phyloP scores from a whole-genome alignment of 768 basidiomycete species.

The Chalciporus piperatus region DNA sequence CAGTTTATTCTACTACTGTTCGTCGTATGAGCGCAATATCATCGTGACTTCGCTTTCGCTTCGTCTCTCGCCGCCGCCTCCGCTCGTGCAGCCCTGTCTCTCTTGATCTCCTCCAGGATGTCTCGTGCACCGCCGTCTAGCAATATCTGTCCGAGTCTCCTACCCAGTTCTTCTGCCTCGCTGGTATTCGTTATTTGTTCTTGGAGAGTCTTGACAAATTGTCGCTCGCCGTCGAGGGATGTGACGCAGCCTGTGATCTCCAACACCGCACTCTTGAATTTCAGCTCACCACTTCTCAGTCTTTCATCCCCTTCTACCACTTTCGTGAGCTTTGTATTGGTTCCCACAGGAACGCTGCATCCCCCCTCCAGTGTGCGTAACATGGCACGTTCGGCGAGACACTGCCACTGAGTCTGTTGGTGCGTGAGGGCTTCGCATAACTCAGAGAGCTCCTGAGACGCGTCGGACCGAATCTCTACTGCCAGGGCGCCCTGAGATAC shows the following conservation, averaged over 20 bases:
- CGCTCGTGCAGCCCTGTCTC: conserved; percentile 53
- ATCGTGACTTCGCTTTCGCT: conserved; percentile 12
- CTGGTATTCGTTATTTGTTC: conserved; percentile 47
- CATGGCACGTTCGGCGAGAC: conserved; percentile 83
- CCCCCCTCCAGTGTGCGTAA: conserved; percentile 92
- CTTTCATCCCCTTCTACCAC: conserved; percentile 30
- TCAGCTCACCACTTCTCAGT: conserved; percentile 30
- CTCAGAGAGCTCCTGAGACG: conserved; percentile 52
- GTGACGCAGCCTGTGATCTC: conserved; percentile 82
- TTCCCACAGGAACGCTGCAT: conserved; percentile 95
- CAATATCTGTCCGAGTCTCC: conserved; percentile 59
- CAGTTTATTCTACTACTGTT: neutral
- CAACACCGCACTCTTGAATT: conserved; percentile 40
- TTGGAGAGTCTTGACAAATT: conserved; percentile 64
- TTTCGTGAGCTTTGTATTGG: conserved; percentile 49
- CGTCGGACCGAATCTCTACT: conserved; percentile 76
- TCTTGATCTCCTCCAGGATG: conserved; percentile 83
- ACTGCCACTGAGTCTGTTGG: conserved; percentile 71
- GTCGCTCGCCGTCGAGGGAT: conserved; percentile 65
- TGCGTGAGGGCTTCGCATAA: conserved; percentile 72
- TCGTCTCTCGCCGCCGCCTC: conserved; percentile 38
- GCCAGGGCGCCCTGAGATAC: conserved; percentile 94
- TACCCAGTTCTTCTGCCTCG: conserved; percentile 71
- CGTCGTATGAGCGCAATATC: neutral
- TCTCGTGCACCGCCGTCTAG: conserved; percentile 68